phyloP scores from a whole-genome alignment of 2,329 filamentous ascomycete species.

The Aspergillus tanneri region DNA sequence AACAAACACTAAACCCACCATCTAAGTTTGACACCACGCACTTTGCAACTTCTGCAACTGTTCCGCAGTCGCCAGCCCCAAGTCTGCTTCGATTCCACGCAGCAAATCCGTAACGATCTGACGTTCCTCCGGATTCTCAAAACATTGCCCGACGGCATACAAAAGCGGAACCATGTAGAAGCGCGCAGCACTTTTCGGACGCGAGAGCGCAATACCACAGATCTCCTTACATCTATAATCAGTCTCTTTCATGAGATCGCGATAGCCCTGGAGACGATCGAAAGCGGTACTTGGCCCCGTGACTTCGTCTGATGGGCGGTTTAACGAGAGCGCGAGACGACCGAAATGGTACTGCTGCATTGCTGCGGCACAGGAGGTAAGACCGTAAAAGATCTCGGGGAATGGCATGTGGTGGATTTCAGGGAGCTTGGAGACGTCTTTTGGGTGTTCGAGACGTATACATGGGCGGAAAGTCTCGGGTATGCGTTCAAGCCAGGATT shows the following conservation, averaged over 20 bases:
- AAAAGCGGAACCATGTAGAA: constrained; percentile 59
- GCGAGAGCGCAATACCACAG: constrained; percentile 56
- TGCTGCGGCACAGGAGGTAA: constrained; percentile 61
- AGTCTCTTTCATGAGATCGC: constrained; percentile 56
- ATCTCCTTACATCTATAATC: constrained; percentile 59
- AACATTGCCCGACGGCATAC: constrained; percentile 60
- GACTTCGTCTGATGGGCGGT: constrained; percentile 58
- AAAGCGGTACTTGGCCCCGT: constrained; percentile 53
- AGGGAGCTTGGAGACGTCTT: constrained; percentile 30
- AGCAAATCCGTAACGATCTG: constrained; percentile 56
- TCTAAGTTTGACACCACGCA: constrained; percentile 27
- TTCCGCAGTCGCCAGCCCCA: constrained; percentile 61
- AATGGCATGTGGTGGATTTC: constrained; percentile 42
- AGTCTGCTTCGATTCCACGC: constrained; percentile 58
- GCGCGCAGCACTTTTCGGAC: constrained; percentile 57
- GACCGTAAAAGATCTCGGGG: constrained; percentile 60
- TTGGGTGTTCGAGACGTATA: constrained; percentile 46
- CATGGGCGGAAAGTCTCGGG: constrained; percentile 59
- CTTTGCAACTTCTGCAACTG: constrained; percentile 50
- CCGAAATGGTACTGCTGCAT: constrained; percentile 67
- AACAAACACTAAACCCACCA: background rate
- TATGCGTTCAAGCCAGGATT: constrained; percentile 57
- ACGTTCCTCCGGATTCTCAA: constrained; percentile 54
- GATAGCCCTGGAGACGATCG: constrained; percentile 56
- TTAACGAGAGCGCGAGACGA: constrained; percentile 60